Evolutionary conservation across 495 filamentous ascomycete species (phyloP).

Genomic region (Chaetomium tenue): DNA sequence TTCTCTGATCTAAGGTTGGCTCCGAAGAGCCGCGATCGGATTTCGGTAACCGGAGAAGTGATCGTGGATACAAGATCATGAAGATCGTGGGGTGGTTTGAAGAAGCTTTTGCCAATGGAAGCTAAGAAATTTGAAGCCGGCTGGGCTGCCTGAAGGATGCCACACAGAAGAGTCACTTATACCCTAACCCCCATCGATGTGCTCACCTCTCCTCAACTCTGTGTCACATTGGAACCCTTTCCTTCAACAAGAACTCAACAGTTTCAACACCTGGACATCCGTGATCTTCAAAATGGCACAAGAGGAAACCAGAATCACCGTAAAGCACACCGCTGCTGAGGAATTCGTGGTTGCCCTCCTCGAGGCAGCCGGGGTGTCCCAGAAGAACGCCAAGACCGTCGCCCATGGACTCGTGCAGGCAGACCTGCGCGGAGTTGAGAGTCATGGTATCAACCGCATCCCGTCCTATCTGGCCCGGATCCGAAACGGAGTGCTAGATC

Average conservation of each 20-base stretch:
- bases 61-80: too few species aligned
- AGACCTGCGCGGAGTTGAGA: conserved; percentile 75
- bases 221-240: neutral
- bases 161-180: too few species aligned
- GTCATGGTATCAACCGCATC: conserved; percentile 73
- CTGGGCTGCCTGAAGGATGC: too few species aligned
- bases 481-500: conserved; percentile 61
- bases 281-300: conserved; percentile 17
- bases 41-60: too few species aligned
- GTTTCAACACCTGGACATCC: neutral
- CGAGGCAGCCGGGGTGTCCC: conserved; percentile 56
- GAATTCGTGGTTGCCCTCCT: conserved; percentile 45
- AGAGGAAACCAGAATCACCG: conserved; percentile 4
- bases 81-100: neutral
- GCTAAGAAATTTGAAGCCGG: neutral
- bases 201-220: neutral
- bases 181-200: neutral
- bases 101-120: conserved; percentile 21
- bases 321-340: conserved; percentile 26
- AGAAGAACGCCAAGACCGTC: conserved; percentile 56
- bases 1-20: too few species aligned
- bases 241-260: neutral
- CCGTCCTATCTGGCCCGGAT: conserved; percentile 72
- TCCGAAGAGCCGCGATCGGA: too few species aligned
- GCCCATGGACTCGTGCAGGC: conserved; percentile 64